A percentile compares a stretch with the other conserved stretches of the same genome.
These are phyloP conservation scores for Hericium coralloides DNA, from an alignment of 768 basidiomycete genomes.

Conservation along the genomic window DNA sequence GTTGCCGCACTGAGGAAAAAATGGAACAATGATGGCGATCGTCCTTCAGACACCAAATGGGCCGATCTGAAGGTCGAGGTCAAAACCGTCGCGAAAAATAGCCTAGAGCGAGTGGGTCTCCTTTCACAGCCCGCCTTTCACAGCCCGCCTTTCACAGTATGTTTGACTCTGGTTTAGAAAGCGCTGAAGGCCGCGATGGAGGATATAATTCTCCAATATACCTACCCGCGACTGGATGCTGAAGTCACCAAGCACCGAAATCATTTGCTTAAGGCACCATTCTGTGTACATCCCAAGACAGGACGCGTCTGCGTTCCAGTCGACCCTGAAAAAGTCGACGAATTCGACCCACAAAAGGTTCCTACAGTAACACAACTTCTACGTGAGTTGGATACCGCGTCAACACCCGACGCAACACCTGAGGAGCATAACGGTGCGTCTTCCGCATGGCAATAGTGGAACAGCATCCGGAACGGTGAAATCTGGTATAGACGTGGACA, in stretches of 20 bases:
- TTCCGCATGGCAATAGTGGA: neutral
- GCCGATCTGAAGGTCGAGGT: slow-evolving; percentile 41
- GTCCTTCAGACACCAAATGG: slow-evolving; percentile 70
- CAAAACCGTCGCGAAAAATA: slow-evolving; percentile 21
- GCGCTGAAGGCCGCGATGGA: slow-evolving; percentile 49
- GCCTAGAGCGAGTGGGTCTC: slow-evolving; percentile 25
- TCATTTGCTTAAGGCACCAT: slow-evolving; percentile 95
- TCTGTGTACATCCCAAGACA: slow-evolving; percentile 94
- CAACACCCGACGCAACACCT: slow-evolving; percentile 9
- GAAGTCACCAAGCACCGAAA: slow-evolving; percentile 98
- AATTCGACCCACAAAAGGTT: slow-evolving; percentile 77
- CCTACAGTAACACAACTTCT: slow-evolving; percentile 86
- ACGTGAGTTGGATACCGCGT: slow-evolving; percentile 53
- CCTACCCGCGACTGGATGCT: slow-evolving; percentile 91
- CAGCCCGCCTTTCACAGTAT: neutral
- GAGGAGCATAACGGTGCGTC: slow-evolving; percentile 10
- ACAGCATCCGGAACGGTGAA: neutral
- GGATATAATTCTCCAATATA: slow-evolving; percentile 88
- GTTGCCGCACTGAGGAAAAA: slow-evolving; percentile 39
- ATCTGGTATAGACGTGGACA: slow-evolving; percentile 65
- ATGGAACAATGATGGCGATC: slow-evolving; percentile 48
- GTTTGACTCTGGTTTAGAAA: slow-evolving; percentile 14
- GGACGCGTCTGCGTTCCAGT: slow-evolving; percentile 93
- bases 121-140: slow-evolving; percentile 1
- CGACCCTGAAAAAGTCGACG: slow-evolving; percentile 62